A percentile compares a stretch with the other conserved stretches of the same genome.
Conservation (phyloP, 2,329 filamentous ascomycete genomes). For the Clonostachys chloroleuca region DNA sequence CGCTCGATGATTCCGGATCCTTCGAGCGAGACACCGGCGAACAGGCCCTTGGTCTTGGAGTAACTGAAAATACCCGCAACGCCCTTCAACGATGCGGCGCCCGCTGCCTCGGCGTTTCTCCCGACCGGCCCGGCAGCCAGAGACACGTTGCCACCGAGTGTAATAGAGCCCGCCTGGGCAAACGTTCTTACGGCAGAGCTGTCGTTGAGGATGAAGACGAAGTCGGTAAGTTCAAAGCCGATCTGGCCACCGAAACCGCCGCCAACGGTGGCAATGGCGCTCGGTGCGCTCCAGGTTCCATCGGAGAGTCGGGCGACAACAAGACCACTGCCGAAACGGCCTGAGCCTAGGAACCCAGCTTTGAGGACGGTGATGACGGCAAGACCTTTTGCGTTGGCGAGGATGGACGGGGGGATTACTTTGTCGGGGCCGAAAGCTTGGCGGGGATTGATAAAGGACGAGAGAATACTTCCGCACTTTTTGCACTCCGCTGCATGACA, state of each 20-base stretch:
- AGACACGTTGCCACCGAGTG: slow-evolving; percentile 92
- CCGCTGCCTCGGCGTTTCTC: slow-evolving; percentile 91
- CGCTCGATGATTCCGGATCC: slow-evolving; percentile 91
- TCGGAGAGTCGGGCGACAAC: slow-evolving; percentile 76
- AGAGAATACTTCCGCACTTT: slow-evolving; percentile 93
- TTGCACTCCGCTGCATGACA: slow-evolving; percentile 78
- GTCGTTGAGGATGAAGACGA: slow-evolving; percentile 98
- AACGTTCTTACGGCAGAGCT: slow-evolving; percentile 85
- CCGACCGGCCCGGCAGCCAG: slow-evolving; percentile 92
- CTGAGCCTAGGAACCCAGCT: slow-evolving; percentile 80
- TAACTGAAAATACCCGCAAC: slow-evolving; percentile 95
- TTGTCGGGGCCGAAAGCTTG: slow-evolving; percentile 96
- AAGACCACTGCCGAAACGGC: slow-evolving; percentile 75
- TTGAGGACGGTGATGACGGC: slow-evolving; percentile 85
- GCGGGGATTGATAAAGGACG: slow-evolving; percentile 89
- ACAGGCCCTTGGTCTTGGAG: slow-evolving; percentile 95
- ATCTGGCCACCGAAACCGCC: slow-evolving; percentile 84
- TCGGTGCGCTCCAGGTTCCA: slow-evolving; percentile 76
- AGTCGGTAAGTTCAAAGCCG: slow-evolving; percentile 84
- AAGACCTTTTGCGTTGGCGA: slow-evolving; percentile 88
- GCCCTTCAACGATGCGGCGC: slow-evolving; percentile 83
- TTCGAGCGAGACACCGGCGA: slow-evolving; percentile 92
- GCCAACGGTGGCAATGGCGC: slow-evolving; percentile 75
- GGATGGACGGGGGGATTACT: slow-evolving; percentile 86
- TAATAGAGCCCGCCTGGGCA: slow-evolving; percentile 85